Evolutionary conservation across 2,329 filamentous ascomycete genomes (phyloP).

Genomic region (Cryphonectria carpinicola): DNA sequence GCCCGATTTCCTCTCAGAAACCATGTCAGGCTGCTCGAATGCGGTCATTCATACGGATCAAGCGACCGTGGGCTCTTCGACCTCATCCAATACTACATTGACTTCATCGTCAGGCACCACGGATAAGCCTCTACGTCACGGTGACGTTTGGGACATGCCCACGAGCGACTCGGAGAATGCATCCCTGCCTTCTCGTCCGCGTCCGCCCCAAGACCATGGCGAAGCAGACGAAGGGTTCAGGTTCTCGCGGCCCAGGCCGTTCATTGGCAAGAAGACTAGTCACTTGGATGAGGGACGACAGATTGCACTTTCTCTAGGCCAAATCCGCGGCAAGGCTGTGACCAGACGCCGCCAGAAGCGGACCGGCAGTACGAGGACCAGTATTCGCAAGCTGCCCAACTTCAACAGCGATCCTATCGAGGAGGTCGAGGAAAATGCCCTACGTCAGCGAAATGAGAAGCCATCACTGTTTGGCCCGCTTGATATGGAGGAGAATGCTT

Average conservation of each 20-base stretch:
- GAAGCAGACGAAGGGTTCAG: constrained; percentile 28
- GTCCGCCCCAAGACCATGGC: background rate
- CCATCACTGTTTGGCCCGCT: constrained; percentile 35
- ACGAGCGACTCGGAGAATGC: constrained; percentile 1
- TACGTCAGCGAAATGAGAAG: constrained; percentile 14
- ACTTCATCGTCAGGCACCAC: background rate
- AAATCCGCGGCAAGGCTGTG: constrained; percentile 17
- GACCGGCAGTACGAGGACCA: constrained; percentile 32
- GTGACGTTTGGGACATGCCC: background rate
- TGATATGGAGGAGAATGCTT: constrained; percentile 30
- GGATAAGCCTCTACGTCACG: background rate
- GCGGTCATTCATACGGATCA: constrained; percentile 11
- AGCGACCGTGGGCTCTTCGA: constrained; percentile 15
- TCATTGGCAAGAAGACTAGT: constrained; percentile 33
- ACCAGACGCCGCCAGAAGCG: constrained; percentile 20
- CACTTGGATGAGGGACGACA: constrained; percentile 19
- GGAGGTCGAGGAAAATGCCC: constrained; percentile 34
- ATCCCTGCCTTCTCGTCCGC: background rate
- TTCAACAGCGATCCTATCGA: constrained; percentile 40
- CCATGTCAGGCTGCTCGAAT: background rate
- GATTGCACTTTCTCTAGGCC: constrained; percentile 22
- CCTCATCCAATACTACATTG: background rate
- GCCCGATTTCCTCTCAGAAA: constrained; percentile 1
- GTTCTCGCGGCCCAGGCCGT: constrained; percentile 37
- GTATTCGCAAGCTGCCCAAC: constrained; percentile 38